Evolutionary conservation across 192 early-diverging fungal species (phyloP).

Genomic region (Coemansia sp.): DNA sequence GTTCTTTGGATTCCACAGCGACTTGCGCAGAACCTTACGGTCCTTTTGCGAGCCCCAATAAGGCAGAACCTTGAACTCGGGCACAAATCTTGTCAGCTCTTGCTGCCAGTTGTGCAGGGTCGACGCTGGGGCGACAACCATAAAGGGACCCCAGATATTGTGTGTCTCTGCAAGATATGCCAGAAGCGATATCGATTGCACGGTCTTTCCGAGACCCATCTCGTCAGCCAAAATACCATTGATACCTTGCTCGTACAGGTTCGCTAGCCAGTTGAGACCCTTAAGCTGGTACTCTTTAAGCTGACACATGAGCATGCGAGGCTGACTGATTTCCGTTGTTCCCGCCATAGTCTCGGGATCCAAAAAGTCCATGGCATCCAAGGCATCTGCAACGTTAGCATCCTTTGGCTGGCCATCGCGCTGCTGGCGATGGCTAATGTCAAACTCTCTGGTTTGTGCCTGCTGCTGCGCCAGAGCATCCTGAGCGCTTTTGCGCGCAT

Average conservation of each 20-base stretch:
- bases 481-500: constrained; percentile 71
- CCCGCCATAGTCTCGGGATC: constrained; percentile 74
- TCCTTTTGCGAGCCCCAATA: constrained; percentile 87
- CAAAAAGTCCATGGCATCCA: constrained; percentile 85
- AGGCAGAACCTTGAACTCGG: constrained; percentile 74
- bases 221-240: constrained; percentile 89
- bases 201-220: constrained; percentile 83
- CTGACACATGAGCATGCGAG: constrained; percentile 81
- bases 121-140: constrained; percentile 85
- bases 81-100: constrained; percentile 78
- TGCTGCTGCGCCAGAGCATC: constrained; percentile 71
- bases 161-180: constrained; percentile 83
- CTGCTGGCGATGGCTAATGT: constrained; percentile 22
- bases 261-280: constrained; percentile 81
- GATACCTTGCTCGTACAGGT: constrained; percentile 86
- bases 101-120: constrained; percentile 93
- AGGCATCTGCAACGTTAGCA: constrained; percentile 45
- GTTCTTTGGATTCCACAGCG: constrained; percentile 70
- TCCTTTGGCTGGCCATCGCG: constrained; percentile 9
- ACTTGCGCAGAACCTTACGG: constrained; percentile 76
- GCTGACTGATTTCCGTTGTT: constrained; percentile 68
- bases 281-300: constrained; percentile 80
- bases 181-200: constrained; percentile 87
- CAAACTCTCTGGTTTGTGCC: constrained; percentile 66
- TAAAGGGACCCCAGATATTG: constrained; percentile 87